Evolutionary conservation across 257 asterid species (phyloP).

Genomic region (Nicotiana attenuata): DNA sequence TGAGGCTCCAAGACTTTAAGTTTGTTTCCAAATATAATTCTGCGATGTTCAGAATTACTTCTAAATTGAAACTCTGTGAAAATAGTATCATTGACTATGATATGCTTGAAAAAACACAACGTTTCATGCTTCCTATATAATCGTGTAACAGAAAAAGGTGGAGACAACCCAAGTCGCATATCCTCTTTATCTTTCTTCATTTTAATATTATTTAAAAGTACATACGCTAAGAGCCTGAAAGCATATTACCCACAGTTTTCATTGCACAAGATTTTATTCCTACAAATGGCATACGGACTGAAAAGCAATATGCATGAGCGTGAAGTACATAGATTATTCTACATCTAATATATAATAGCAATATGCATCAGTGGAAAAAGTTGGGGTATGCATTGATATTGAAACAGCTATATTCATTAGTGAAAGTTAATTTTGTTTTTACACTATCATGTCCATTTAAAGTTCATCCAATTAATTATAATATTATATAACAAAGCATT

Average conservation of each 20-base stretch:
- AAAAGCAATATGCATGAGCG: background rate
- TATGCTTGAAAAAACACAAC: no score
- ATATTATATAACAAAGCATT: no score
- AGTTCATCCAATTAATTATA: no score
- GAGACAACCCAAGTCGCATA: background rate
- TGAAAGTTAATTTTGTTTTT: no score
- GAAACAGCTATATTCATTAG: background rate
- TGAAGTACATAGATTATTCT: background rate
- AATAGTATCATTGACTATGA: no score
- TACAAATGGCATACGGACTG: background rate
- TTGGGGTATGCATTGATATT: background rate
- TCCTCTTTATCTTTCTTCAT: background rate
- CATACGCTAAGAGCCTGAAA: background rate
- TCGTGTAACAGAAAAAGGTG: constrained; percentile 48
- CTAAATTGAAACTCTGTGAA: no score
- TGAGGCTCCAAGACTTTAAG: no score
- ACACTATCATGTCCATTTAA: no score
- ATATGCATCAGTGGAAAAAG: background rate
- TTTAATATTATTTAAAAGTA: background rate
- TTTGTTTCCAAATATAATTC: no score
- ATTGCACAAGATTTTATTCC: background rate
- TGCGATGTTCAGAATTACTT: no score
- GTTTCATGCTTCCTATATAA: no score
- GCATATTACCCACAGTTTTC: background rate
- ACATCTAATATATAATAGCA: background rate